phyloP scores from a whole-genome alignment of 305 asterid species.

The Stenogyne calaminthoides region DNA sequence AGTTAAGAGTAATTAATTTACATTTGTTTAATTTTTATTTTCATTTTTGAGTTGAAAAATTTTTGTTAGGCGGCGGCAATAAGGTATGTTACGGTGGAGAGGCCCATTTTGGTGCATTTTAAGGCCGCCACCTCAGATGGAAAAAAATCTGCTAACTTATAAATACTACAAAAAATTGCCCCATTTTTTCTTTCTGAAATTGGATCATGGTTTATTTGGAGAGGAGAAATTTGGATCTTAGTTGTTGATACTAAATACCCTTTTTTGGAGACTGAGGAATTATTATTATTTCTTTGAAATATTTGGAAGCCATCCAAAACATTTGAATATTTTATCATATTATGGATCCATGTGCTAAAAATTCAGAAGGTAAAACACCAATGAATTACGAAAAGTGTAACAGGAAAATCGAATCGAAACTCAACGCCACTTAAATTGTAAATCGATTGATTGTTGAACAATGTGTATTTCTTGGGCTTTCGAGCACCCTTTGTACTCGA shows the following conservation, averaged over 20 bases:
- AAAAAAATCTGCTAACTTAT: neutral
- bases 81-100: slow-evolving; percentile 9
- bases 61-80: neutral
- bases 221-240: neutral
- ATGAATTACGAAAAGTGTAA: too few relatives aligned
- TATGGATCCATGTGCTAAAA: too few relatives aligned
- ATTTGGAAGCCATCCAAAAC: neutral
- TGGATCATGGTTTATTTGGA: neutral
- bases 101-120: slow-evolving; percentile 39
- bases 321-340: too few relatives aligned
- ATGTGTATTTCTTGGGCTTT: too few relatives aligned
- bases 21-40: neutral
- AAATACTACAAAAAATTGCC: neutral
- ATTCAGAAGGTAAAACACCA: too few relatives aligned
- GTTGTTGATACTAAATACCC: neutral
- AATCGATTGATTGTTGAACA: too few relatives aligned
- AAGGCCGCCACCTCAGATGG: slow-evolving; percentile 1
- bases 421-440: too few relatives aligned
- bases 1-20: neutral
- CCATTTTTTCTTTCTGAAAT: neutral
- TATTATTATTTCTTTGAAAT: neutral
- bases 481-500: too few relatives aligned
- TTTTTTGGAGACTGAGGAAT: neutral
- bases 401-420: too few relatives aligned
- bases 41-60: neutral